Evolutionary conservation across 495 filamentous ascomycete genomes (phyloP), one percentile per base, ranked within the genome.

Genomic region (Hypoxylon crocopeplum): DNA sequence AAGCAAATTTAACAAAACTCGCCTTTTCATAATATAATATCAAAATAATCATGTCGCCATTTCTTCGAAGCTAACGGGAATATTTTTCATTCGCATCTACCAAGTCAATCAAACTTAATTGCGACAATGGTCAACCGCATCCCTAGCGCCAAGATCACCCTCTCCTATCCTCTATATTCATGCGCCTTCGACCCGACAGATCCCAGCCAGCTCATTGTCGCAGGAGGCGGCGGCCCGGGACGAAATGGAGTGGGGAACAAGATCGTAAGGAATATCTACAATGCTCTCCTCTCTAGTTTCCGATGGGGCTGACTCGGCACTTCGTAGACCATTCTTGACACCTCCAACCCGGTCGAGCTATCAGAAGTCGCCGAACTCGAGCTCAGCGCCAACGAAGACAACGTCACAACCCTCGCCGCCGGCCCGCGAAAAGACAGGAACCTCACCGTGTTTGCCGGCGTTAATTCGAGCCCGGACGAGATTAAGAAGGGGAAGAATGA

Each of bases 171-270:
- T n/a, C 80, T 97, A 33, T 97, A 91, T 72, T 83, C 90, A 15
- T 89, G 88, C 59, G 93, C 92, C 68, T 97, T 97, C 72, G 90
- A 94, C 67, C 88, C 90, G 44, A 80, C 87, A 64, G 84, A 94
- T 76, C 82, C 84, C 52, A 79, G 82, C 56, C 83, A 83, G 40
- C 77, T 97, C 22, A 75, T 96, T 7, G 91, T 97, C n/a, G 93
- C 87, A 29, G 93, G 94, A 21, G 94, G 94, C 41, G 93, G 93
- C 56, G 93, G 93, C 15, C 87, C 92, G 67, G 85, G 88, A 32
- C 85, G 87, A 51, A 94, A 82, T 67, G 94, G 93, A 39, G 91
- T 97, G 27, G 84, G 86, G 22, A 98, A 97, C 74, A 93, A 93
- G 75, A 92, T 98, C 70, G 90, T 88, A 56, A 33, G 68, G n/a